Percentiles rank a stretch among this genome's conserved stretches.
Conservation (phyloP, 768 basidiomycete species). For the Tricholoma terreum region DNA sequence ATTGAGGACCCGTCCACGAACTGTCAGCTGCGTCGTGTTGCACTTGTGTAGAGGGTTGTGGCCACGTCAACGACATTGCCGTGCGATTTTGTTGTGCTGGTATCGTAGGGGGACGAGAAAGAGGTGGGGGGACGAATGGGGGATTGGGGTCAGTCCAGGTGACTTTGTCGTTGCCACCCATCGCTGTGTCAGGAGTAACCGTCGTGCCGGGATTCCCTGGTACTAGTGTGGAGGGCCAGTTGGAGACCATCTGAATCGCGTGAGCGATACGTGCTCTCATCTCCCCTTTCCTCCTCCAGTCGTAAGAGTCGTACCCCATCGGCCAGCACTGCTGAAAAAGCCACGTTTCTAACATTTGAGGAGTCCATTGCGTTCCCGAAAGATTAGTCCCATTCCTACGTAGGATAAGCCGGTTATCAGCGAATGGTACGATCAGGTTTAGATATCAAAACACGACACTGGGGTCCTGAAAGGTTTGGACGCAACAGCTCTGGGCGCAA, state of each 20-base stretch:
- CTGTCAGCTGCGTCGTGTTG: background rate
- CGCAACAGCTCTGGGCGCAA: too few species aligned
- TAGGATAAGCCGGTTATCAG: constrained; percentile 28
- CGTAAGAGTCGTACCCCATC: constrained; percentile 58
- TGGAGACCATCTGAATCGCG: constrained; percentile 40
- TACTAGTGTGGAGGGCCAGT: constrained; percentile 17
- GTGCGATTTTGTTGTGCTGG: background rate
- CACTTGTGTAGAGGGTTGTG: background rate
- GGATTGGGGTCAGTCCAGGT: background rate
- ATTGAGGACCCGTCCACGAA: background rate
- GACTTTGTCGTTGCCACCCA: background rate
- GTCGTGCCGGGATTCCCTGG: constrained; percentile 3
- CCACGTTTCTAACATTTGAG: constrained; percentile 54
- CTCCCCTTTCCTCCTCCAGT: constrained; percentile 38
- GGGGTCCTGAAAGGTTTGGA: background rate
- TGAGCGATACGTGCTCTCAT: constrained; percentile 52
- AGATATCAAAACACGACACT: background rate
- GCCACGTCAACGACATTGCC: background rate
- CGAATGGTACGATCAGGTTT: background rate
- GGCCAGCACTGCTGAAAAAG: constrained; percentile 55
- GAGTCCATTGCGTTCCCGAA: constrained; percentile 54
- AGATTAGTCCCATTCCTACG: constrained; percentile 50
- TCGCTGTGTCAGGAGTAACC: background rate
- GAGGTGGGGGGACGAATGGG: background rate
- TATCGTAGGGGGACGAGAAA: background rate